These are phyloP conservation scores for Mycosphaerelloides madeirae DNA, from an alignment of 2,329 filamentous ascomycete species.

Conservation along the genomic window DNA sequence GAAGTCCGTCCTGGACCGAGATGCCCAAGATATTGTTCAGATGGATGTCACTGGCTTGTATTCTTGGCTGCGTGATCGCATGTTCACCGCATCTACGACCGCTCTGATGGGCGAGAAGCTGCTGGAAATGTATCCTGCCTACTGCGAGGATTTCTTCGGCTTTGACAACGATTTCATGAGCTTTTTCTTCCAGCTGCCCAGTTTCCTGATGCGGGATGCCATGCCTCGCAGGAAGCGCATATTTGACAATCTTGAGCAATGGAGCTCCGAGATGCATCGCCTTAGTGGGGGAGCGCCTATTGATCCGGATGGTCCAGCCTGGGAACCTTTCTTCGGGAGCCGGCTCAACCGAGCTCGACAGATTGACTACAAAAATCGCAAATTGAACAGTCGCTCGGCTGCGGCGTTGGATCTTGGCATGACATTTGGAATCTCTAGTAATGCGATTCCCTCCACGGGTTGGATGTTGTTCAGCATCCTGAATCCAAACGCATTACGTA, in stretches of 20 bases:
- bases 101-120: constrained; percentile 30
- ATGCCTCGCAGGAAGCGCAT: constrained; percentile 19
- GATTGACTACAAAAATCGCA: constrained; percentile 21
- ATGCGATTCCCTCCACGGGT: constrained; percentile 30
- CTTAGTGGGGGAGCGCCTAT: constrained; percentile 21
- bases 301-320: constrained; percentile 24
- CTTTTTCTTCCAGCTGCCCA: constrained; percentile 29
- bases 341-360: constrained; percentile 29
- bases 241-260: constrained; percentile 24
- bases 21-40: constrained; percentile 18
- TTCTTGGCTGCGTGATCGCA: constrained; percentile 27
- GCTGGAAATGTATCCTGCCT: constrained; percentile 27
- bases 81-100: constrained; percentile 29
- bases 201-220: constrained; percentile 23
- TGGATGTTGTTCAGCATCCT: constrained; percentile 35
- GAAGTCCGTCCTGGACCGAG: constrained; percentile 17
- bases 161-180: constrained; percentile 29
- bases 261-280: constrained; percentile 24
- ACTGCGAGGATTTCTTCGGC: constrained; percentile 28
- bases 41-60: constrained; percentile 24
- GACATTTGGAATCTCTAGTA: constrained; percentile 30
- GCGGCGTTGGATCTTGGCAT: constrained; percentile 30
- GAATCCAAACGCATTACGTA: constrained; percentile 22
- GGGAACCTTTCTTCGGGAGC: constrained; percentile 29
- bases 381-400: constrained; percentile 18